Evolutionary conservation across 2,329 filamentous ascomycete genomes (phyloP).

Genomic region (Rhytidhysteron rufulum): DNA sequence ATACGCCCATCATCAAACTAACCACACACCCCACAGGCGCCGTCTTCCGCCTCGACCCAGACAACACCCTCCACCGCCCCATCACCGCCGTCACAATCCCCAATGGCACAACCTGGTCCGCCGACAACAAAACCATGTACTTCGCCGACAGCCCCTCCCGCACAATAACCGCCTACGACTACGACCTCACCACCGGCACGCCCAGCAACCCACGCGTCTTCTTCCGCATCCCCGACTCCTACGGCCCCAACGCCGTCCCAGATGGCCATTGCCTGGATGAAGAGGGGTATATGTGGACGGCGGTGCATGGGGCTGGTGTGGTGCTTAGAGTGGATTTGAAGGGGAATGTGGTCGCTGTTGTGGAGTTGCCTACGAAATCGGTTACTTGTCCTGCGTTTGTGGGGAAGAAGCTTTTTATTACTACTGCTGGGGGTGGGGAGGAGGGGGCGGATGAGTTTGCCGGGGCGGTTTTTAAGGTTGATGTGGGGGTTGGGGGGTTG

Average conservation of each 20-base stretch:
- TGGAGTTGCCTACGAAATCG: conserved; percentile 72
- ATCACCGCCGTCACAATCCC: conserved; percentile 69
- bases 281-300: conserved; percentile 84
- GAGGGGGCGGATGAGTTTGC: conserved; percentile 60
- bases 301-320: conserved; percentile 72
- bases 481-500: conserved; percentile 67
- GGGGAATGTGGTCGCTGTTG: conserved; percentile 69
- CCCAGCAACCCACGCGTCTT: conserved; percentile 68
- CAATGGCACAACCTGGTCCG: conserved; percentile 80
- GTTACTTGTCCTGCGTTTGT: conserved; percentile 79
- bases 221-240: conserved; percentile 63
- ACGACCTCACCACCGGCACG: conserved; percentile 59
- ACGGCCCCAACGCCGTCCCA: conserved; percentile 53
- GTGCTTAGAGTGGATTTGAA: conserved; percentile 70
- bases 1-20: conserved; percentile 1
- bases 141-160: conserved; percentile 73
- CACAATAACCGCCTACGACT: conserved; percentile 73
- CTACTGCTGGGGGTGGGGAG: conserved; percentile 61
- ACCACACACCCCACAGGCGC: conserved; percentile 52
- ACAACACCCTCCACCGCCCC: conserved; percentile 57
- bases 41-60: conserved; percentile 67
- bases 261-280: conserved; percentile 83
- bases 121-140: conserved; percentile 70
- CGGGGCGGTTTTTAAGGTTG: conserved; percentile 70
- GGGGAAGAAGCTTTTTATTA: conserved; percentile 72